Evolutionary conservation across 2,329 filamentous ascomycete species (phyloP), one percentile per base, ranked within the genome.

Genomic region (Cercospora nicotianae): DNA sequence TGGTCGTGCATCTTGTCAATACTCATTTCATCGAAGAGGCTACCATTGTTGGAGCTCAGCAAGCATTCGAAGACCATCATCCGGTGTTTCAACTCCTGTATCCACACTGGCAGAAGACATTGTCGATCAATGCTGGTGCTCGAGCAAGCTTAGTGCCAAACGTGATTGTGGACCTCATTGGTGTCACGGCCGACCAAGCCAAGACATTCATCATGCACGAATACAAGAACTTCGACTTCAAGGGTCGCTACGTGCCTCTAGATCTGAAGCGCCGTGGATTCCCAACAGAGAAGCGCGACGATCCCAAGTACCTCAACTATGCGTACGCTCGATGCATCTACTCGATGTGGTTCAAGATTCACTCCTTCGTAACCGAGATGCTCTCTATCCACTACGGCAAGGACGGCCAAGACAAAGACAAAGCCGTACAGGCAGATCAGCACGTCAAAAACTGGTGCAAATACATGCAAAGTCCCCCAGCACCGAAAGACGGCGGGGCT

Each of bases 81-180:
- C 71, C 80, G 5, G 77, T 86, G 2, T 83, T 80, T 74, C 75
- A 77, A 57, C 72, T 84, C 0, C 75, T 86, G 0, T 76, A 79
- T 10, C 83, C 83, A 0, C 83, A 85, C 65, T 85, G 84, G 84
- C 80, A 80, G 67, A 84, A 83, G 72, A 86, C 84, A 0, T 78
- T 86, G 1, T 80, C 83, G 0, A 74, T 85, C 66, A 86, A 86
- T 65, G 81, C 83, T 0, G 81, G 82, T 0, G 83, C 82, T 0
- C 78, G 84, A 36, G 72, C 75, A 2, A 78, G 78, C 1, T 77
- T 86, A 1, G 79, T 85, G 0, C 84, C 84, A 0, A 75, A 79
- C 28, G 78, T 85, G 20, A 80, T 85, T 61, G 75, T 78, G 58
- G 75, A 80, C 8, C 76, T 85, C 16, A 78, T 81, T 7, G 83